phyloP scores from a whole-genome alignment of 768 basidiomycete species.

The Jaapia argillacea region DNA sequence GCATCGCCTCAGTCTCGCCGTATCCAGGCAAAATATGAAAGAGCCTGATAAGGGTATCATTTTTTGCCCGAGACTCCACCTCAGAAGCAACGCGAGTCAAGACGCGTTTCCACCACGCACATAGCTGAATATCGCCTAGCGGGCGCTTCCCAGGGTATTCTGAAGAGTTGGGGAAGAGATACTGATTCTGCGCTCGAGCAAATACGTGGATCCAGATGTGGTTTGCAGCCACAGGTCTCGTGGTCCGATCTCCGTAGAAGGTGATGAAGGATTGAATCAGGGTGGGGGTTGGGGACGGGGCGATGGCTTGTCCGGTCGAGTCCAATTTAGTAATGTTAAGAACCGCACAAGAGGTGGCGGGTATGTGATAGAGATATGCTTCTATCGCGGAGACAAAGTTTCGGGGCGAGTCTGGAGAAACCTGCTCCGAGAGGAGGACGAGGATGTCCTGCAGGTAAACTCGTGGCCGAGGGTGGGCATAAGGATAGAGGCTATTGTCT shows the following conservation, averaged over 20 bases:
- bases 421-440: constrained; percentile 61
- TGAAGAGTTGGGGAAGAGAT: constrained; percentile 85
- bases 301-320: constrained; percentile 66
- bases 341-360: constrained; percentile 56
- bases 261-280: constrained; percentile 59
- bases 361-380: constrained; percentile 64
- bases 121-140: constrained; percentile 68
- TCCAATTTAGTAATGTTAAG: constrained; percentile 94
- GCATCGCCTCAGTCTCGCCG: constrained; percentile 53
- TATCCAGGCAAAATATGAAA: constrained; percentile 69
- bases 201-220: constrained; percentile 81
- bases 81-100: constrained; percentile 45
- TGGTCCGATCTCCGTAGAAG: constrained; percentile 54
- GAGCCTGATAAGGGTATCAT: constrained; percentile 24
- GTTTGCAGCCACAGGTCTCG: constrained; percentile 44
- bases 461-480: constrained; percentile 55
- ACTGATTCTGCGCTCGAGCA: constrained; percentile 84
- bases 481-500: constrained; percentile 62
- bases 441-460: constrained; percentile 70
- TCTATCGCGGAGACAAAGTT: constrained; percentile 77
- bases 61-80: constrained; percentile 19
- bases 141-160: constrained; percentile 62
- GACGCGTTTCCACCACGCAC: constrained; percentile 88
- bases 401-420: constrained; percentile 34
- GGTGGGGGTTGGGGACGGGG: constrained; percentile 57